Percentiles rank a stretch among this genome's conserved stretches.
phyloP scores from a whole-genome alignment of 2,329 filamentous ascomycete genomes.

The Talaromyces sp. region DNA sequence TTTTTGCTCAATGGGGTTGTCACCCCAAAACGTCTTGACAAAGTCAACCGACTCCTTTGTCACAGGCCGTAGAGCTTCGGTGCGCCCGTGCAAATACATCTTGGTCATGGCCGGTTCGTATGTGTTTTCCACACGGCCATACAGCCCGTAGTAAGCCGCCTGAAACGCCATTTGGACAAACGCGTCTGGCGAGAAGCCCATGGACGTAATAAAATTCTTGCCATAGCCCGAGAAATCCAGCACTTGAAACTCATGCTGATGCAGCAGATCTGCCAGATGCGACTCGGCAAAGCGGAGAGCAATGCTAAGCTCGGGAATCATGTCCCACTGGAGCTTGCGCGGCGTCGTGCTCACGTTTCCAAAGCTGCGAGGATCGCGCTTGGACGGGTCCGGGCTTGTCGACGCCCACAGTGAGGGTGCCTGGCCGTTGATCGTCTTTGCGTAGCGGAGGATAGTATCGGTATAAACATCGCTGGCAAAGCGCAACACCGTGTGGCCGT shows the following conservation, averaged over 20 bases:
- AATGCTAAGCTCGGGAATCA: conserved; percentile 85
- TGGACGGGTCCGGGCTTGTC: conserved; percentile 83
- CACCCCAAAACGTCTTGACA: conserved; percentile 90
- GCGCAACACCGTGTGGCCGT: conserved; percentile 91
- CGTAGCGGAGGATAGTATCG: conserved; percentile 93
- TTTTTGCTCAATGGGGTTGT: conserved; percentile 77
- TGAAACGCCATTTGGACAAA: conserved; percentile 99
- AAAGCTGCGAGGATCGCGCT: conserved; percentile 85
- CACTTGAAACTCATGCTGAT: conserved; percentile 93
- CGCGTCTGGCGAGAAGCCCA: conserved; percentile 94
- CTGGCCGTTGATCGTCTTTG: conserved; percentile 88
- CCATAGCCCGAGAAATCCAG: conserved; percentile 86
- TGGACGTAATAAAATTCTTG: conserved; percentile 95
- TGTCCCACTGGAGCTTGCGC: conserved; percentile 96
- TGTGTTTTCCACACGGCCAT: conserved; percentile 87
- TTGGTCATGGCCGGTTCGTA: conserved; percentile 99
- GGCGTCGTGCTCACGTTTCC: conserved; percentile 90
- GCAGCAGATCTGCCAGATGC: conserved; percentile 84
- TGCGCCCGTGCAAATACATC: conserved; percentile 84
- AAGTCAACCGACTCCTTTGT: conserved; percentile 81
- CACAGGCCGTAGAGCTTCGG: conserved; percentile 85
- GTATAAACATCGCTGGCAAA: conserved; percentile 97
- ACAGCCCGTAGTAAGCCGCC: conserved; percentile 94
- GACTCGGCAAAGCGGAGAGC: conserved; percentile 95
- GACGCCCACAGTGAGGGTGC: conserved; percentile 90